Base-by-base conservation (phyloP, 768 basidiomycete genomes). In the Boletus pseudo-olivaceus region DNA sequence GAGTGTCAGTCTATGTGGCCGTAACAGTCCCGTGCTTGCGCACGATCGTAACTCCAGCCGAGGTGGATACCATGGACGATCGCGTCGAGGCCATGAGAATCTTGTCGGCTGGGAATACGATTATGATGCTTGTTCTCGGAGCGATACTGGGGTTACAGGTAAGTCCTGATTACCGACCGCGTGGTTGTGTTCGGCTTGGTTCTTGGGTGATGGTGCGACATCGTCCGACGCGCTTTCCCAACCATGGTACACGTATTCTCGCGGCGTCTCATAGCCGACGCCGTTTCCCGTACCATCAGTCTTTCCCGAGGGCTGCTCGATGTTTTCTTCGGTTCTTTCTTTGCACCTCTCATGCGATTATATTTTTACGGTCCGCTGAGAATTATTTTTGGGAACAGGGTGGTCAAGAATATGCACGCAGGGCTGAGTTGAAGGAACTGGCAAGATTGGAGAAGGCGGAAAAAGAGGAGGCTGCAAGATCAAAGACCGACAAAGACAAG, bases 71-170 rank as follows among this genome's bases (percentile, higher is more conserved):
- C 27, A 72, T 76, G 20, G 73, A 72, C 19, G 89, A 92, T 68
- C 82, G 82, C 59, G 69, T 89, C 54, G 86, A 93, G 63, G 90
- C 93, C 19, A 75, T 98, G 67, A 82, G 82, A 49, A 78, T 97
- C 5, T 75, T 96, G 23, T 83, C 87, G 27, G 95, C 95, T 7
- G 93, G 87, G 10, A 96, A 97, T 66, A 82, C 90, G 46, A 86
- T 98, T 55, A 85, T 93, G 49, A 84, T 86, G 49, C 75, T 83
- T 7, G 78, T 83, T 47, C 76, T 93, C 14, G 78, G 79, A 19
- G 80, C 78, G 10, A 78, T 93, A 49, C 76, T 93, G 20, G 65
- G 73, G 32, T 75, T 93, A 51, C 91, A 93, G 82, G 90, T 88
- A 66, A 69, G 82, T 72, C 43, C 4, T 23, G 47, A 50, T 53